Percentiles rank a stretch among this genome's conserved stretches.
These are phyloP conservation scores for Discostella stelligeroides DNA, from an alignment of 108 stramenopile genomes.

Conservation along the genomic window DNA sequence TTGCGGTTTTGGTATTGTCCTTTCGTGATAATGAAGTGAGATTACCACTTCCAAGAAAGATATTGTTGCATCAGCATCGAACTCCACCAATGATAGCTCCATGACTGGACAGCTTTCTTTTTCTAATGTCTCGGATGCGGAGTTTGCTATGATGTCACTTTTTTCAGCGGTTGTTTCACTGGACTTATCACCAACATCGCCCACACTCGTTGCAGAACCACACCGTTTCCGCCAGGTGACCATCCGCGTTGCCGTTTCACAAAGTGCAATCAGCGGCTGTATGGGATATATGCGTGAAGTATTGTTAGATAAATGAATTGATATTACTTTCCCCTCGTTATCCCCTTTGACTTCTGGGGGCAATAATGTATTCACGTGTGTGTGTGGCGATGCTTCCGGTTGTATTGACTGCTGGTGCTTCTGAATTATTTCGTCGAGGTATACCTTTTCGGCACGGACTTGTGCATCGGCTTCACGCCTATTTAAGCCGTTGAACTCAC, in stretches of 20 bases:
- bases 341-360: constrained; percentile 4
- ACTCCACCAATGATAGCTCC: constrained; percentile 44
- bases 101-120: constrained; percentile 12
- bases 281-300: constrained; percentile 17
- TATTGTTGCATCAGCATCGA: constrained; percentile 27
- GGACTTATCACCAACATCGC: neutral
- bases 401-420: constrained; percentile 12
- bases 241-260: constrained; percentile 45
- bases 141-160: neutral
- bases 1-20: constrained; percentile 4
- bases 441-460: constrained; percentile 34
- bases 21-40: constrained; percentile 15
- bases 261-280: constrained; percentile 37
- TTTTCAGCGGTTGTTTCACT: neutral
- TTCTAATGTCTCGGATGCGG: neutral
- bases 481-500: constrained; percentile 48
- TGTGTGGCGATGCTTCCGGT: constrained; percentile 3
- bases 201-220: constrained; percentile 13
- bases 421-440: constrained; percentile 28
- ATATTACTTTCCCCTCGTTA: constrained; percentile 20
- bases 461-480: constrained; percentile 26
- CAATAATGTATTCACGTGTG: constrained; percentile 8
- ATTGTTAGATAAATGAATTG: constrained; percentile 24
- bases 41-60: constrained; percentile 29
- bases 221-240: constrained; percentile 26